A percentile compares a stretch with the other conserved stretches of the same genome.
Evolutionary conservation across 2,329 filamentous ascomycete species (phyloP).

Genomic region (Talaromyces sp.): DNA sequence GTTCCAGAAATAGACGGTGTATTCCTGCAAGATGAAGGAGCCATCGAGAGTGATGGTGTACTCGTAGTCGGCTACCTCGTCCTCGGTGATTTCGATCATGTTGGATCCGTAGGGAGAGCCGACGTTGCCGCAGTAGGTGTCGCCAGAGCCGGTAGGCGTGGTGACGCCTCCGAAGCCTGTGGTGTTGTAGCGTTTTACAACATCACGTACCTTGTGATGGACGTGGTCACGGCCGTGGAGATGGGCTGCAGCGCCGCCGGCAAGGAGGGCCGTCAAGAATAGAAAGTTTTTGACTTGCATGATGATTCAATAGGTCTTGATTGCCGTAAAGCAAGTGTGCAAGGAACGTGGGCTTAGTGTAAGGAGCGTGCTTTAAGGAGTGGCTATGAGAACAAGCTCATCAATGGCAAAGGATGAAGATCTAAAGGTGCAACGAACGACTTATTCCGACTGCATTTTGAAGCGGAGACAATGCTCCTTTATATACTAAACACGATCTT

Average conservation of each 20-base stretch:
- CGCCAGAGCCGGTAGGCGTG: conserved; percentile 19
- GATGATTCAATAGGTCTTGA: neutral
- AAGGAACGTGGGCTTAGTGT: neutral
- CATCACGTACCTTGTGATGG: neutral
- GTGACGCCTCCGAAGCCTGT: neutral
- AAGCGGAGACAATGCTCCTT: neutral
- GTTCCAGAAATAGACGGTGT: conserved; percentile 40
- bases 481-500: neutral
- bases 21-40: conserved; percentile 26
- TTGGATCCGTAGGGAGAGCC: conserved; percentile 40
- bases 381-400: neutral
- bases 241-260: neutral
- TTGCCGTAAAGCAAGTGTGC: neutral
- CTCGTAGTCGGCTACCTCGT: conserved; percentile 33
- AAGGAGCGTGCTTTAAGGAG: neutral
- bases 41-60: conserved; percentile 34
- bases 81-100: conserved; percentile 35
- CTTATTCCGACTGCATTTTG: neutral
- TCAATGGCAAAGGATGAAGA: neutral
- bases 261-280: neutral
- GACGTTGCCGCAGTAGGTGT: conserved; percentile 35
- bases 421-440: neutral
- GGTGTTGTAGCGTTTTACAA: neutral
- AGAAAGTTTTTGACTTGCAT: neutral
- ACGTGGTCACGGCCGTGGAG: neutral